These are phyloP conservation scores for Pelargonium australe DNA, from an alignment of 441 rosid genomes.

Conservation along the genomic window DNA sequence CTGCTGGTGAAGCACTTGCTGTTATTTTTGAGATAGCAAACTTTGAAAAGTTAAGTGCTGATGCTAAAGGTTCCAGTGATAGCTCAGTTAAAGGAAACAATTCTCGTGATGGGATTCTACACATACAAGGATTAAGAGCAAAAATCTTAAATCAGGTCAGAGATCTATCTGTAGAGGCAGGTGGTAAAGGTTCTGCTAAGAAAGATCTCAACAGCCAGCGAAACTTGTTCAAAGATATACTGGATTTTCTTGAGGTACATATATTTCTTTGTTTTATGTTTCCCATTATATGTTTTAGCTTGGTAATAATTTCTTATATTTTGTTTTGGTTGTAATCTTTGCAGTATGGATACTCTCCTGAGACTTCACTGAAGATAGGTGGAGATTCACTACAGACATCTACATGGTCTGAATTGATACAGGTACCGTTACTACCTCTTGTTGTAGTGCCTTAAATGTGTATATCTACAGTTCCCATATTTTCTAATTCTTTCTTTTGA, in stretches of 20 bases:
- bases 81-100: constrained; percentile 47
- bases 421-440: constrained; percentile 41
- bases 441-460: neutral
- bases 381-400: constrained; percentile 53
- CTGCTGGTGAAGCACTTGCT: constrained; percentile 92
- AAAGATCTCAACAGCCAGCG: constrained; percentile 84
- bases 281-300: neutral
- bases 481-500: constrained; percentile 1
- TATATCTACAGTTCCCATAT: neutral
- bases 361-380: constrained; percentile 59
- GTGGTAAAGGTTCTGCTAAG: constrained; percentile 89
- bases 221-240: constrained; percentile 67
- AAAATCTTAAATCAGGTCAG: constrained; percentile 68
- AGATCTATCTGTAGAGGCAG: constrained; percentile 78
- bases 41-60: constrained; percentile 59
- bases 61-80: constrained; percentile 35
- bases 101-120: constrained; percentile 39
- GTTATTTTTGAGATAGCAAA: constrained; percentile 65
- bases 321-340: neutral
- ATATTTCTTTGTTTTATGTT: constrained; percentile 4
- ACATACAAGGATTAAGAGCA: constrained; percentile 59
- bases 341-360: constrained; percentile 63
- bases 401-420: constrained; percentile 70
- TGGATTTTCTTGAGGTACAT: too few relatives aligned
- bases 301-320: neutral